phyloP scores from a whole-genome alignment of 352 stramenopile species.

The Phytophthora sp. region DNA sequence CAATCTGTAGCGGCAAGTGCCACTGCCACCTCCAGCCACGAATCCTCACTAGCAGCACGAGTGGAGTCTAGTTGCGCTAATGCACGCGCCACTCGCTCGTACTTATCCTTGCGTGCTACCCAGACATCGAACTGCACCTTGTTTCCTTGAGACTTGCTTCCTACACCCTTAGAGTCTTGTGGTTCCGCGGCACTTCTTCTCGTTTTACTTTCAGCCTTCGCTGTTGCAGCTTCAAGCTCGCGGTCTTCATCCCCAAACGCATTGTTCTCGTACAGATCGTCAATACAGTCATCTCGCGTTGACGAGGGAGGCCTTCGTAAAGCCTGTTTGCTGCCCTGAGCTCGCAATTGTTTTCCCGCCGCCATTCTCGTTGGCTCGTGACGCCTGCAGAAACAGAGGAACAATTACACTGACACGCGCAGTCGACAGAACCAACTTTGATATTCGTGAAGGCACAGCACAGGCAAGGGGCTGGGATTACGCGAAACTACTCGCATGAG shows the following conservation, averaged over 20 bases:
- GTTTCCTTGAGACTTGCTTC: conserved; percentile 16
- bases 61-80: conserved; percentile 70
- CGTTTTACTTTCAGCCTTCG: conserved; percentile 20
- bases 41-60: conserved; percentile 55
- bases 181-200: conserved; percentile 5
- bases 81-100: conserved; percentile 73
- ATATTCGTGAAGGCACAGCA: conserved; percentile 13
- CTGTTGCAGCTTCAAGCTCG: conserved; percentile 13
- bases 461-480: conserved; percentile 11
- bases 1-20: conserved; percentile 81
- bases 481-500: conserved; percentile 30
- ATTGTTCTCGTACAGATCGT: conserved; percentile 84
- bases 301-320: conserved; percentile 20
- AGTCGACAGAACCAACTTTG: conserved; percentile 16
- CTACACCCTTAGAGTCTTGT: conserved; percentile 11
- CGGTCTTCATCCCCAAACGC: conserved; percentile 67
- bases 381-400: conserved; percentile 5
- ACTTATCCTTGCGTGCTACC: conserved; percentile 89
- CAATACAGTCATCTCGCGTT: conserved; percentile 61
- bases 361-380: conserved; percentile 23
- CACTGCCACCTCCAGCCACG: conserved; percentile 81
- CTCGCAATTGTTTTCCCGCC: conserved; percentile 23
- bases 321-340: conserved; percentile 28
- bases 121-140: conserved; percentile 82
- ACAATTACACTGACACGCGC: background rate